These are phyloP conservation scores for Tremella fuciformis DNA, from an alignment of 768 basidiomycete genomes.

Conservation along the genomic window DNA sequence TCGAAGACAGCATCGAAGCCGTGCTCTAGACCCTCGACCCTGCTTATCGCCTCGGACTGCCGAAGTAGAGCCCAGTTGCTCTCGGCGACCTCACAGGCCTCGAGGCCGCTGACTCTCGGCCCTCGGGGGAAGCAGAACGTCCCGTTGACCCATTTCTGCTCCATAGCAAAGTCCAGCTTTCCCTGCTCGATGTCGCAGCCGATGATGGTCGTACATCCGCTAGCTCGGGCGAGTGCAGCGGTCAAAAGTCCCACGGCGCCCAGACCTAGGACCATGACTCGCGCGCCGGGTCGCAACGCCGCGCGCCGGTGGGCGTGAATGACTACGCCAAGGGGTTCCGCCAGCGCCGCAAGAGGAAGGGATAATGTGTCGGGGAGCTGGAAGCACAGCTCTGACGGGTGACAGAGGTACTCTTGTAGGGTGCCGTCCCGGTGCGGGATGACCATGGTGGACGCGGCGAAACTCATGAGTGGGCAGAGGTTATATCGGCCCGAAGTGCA, in stretches of 20 bases:
- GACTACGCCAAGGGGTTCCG: slow-evolving; percentile 90
- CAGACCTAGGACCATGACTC: slow-evolving; percentile 86
- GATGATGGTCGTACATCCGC: slow-evolving; percentile 68
- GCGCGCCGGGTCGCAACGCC: slow-evolving; percentile 57
- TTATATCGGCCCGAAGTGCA: slow-evolving; percentile 74
- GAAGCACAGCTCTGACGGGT: slow-evolving; percentile 79
- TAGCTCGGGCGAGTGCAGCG: slow-evolving; percentile 68
- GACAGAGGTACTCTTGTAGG: slow-evolving; percentile 80
- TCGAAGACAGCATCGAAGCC: slow-evolving; percentile 94
- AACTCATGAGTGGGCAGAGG: slow-evolving; percentile 84
- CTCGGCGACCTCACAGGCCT: slow-evolving; percentile 45
- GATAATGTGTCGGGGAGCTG: slow-evolving; percentile 76
- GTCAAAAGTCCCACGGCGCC: slow-evolving; percentile 92
- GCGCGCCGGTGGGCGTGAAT: slow-evolving; percentile 62
- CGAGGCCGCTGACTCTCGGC: slow-evolving; percentile 43
- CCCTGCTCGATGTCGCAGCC: slow-evolving; percentile 81
- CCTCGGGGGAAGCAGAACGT: slow-evolving; percentile 64
- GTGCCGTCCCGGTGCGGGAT: slow-evolving; percentile 93
- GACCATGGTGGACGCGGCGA: slow-evolving; percentile 83
- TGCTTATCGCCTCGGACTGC: slow-evolving; percentile 60
- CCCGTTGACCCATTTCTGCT: slow-evolving; percentile 71
- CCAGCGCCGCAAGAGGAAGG: slow-evolving; percentile 78
- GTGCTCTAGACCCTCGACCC: slow-evolving; percentile 52
- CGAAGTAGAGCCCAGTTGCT: slow-evolving; percentile 45
- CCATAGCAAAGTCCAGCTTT: slow-evolving; percentile 73